A percentile compares a stretch with the other conserved stretches of the same genome.
Evolutionary conservation across 768 basidiomycete species (phyloP).

Genomic region (Lyophyllum atratum): DNA sequence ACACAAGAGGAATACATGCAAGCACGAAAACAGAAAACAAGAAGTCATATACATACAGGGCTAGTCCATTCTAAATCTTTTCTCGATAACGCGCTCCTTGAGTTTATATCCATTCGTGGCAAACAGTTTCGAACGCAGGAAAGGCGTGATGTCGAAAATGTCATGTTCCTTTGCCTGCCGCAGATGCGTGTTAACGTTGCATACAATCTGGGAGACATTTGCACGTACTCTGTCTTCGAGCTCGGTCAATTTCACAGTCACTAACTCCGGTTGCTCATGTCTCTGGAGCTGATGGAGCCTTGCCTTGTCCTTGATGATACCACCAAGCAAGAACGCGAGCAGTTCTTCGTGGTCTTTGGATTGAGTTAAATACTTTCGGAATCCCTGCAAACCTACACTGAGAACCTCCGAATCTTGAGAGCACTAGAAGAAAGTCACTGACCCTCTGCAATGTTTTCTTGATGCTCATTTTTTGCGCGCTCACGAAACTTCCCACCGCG

Average conservation of each 20-base stretch:
- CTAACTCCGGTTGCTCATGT: constrained; percentile 74
- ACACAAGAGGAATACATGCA: not conserved
- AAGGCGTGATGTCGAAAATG: constrained; percentile 87
- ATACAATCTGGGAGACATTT: not conserved
- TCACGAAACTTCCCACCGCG: constrained; percentile 93
- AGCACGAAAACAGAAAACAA: constrained; percentile 20
- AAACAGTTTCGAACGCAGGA: constrained; percentile 86
- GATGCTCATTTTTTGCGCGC: constrained; percentile 96
- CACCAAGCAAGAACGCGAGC: constrained; percentile 91
- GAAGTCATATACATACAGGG: constrained; percentile 11
- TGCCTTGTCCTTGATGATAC: constrained; percentile 90
- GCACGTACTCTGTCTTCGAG: constrained; percentile 81
- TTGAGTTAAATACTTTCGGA: constrained; percentile 96
- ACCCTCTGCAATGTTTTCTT: constrained; percentile 97
- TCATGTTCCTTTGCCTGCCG: constrained; percentile 92
- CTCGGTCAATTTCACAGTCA: constrained; percentile 77
- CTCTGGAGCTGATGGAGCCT: constrained; percentile 79
- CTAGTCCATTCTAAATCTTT: constrained; percentile 59
- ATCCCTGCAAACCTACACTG: constrained; percentile 55
- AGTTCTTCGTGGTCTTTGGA: constrained; percentile 96
- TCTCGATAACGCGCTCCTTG: constrained; percentile 67
- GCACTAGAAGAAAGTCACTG: constrained; percentile 29
- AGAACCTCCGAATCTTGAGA: not conserved
- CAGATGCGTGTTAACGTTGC: not conserved
- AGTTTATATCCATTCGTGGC: constrained; percentile 85